phyloP scores from a whole-genome alignment of 1,284 basidiomycete species.

The Schizopora paradoxa region DNA sequence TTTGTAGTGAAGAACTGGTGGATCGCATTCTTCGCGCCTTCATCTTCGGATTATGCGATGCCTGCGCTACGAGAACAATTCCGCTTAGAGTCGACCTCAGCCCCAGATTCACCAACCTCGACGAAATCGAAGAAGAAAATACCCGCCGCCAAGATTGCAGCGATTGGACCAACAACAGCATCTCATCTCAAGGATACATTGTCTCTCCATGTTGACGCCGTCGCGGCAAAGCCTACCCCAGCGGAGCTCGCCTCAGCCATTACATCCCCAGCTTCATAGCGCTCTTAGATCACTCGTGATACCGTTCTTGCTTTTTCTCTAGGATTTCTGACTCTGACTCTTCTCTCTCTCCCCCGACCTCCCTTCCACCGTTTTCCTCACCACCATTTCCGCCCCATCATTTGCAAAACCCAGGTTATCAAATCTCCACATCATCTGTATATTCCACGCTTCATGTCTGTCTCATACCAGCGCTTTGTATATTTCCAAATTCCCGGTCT shows the following conservation, averaged over 20 bases:
- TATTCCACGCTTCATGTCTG: no score
- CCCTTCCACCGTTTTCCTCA: no score
- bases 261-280: no score
- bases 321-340: no score
- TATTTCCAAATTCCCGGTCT: no score
- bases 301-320: no score
- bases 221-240: constrained; percentile 51
- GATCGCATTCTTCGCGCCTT: constrained; percentile 75
- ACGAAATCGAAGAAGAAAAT: constrained; percentile 1
- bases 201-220: constrained; percentile 44
- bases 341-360: no score
- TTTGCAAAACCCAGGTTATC: no score
- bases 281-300: no score
- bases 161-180: constrained; percentile 65
- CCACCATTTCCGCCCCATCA: no score
- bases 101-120: background rate
- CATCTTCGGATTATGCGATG: constrained; percentile 51
- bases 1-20: constrained; percentile 40
- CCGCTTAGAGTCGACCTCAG: constrained; percentile 19
- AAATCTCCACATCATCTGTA: no score
- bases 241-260: constrained; percentile 43
- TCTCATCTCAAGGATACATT: constrained; percentile 44
- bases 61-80: constrained; percentile 49
- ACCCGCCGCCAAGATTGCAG: constrained; percentile 37
- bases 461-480: no score